These are phyloP conservation scores for Arabis alpina DNA, from an alignment of 345 rosid species.

Conservation along the genomic window DNA sequence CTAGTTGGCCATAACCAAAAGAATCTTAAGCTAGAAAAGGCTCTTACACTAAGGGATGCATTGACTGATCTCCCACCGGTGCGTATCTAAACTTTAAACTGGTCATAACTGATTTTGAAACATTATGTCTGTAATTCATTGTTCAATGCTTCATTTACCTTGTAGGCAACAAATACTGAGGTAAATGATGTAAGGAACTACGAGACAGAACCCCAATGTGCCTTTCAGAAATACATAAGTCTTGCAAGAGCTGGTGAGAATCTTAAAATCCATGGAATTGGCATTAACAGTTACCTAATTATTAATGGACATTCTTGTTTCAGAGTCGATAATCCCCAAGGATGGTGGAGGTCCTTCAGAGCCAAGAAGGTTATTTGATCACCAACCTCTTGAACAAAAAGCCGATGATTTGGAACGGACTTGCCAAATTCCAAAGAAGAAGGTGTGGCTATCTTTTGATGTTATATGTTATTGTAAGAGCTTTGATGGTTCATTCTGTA, in stretches of 20 bases:
- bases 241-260: slow-evolving; percentile 36
- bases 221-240: slow-evolving; percentile 44
- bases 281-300: neutral
- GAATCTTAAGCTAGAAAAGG: slow-evolving; percentile 37
- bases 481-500: neutral
- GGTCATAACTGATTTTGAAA: neutral
- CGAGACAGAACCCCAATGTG: slow-evolving; percentile 23
- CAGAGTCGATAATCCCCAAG: slow-evolving; percentile 26
- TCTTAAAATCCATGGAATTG: neutral
- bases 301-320: neutral
- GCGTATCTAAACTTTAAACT: slow-evolving; percentile 8
- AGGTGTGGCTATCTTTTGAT: neutral
- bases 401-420: neutral
- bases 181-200: slow-evolving; percentile 38
- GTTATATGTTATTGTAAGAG: neutral
- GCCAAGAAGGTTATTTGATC: neutral
- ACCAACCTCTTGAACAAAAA: neutral
- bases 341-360: slow-evolving; percentile 1
- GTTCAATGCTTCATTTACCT: neutral
- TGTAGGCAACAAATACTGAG: slow-evolving; percentile 36
- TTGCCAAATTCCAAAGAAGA: neutral
- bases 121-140: neutral
- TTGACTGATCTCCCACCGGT: slow-evolving; percentile 54
- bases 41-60: slow-evolving; percentile 48
- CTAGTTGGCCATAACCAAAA: slow-evolving; percentile 39